Base-by-base conservation (phyloP, 306 rosid species). In the Cucumis hystrix region DNA sequence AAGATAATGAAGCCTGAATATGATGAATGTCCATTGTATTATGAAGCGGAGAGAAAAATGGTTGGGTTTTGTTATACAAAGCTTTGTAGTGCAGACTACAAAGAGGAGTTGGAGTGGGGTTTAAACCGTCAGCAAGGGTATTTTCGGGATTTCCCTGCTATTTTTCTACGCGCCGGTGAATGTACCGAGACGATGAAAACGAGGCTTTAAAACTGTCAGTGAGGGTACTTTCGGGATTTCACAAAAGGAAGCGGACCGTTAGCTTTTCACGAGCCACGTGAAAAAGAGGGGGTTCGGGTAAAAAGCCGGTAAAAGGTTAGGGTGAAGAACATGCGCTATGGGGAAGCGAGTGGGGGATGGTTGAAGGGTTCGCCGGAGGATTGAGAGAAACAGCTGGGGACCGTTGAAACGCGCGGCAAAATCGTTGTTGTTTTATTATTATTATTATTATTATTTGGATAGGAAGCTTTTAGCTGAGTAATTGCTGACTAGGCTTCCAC, bases 401-500 rank as follows among this genome's bases (percentile, higher is more conserved):
- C 78, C 78, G 78, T 75, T 75, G 17, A 37, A 75, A 55, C 76
- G 41, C 76, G 76, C 76, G 76, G 76, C 76, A 71, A 71, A 71
- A 4, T 21, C 49, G 76, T 20, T 10, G 41, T 7, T 71, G 2
- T 15, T 3, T 7, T 70, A 0, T 2, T 30, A 2, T 30, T 30
- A 2, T 30, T 30, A 30, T 30, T 30, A 2, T 30, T 30, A 11
- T 52, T 5, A 18, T 58, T 23, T 54, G 78, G 78, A 75, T 75
- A 75, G 78, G 78, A 75, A 75, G 65, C 33, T 30, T 30, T 30
- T 30, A 30, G 33, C 33, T 75, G 66, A 75, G 54, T 55, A 75
- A 56, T 75, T 11, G 65, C 78, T 75, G 78, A 75, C 78, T 75
- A 12, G n/a, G 28, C 40, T 75, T 40, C 78, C 66, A 37, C 35